A percentile compares a stretch with the other conserved stretches of the same genome.
Evolutionary conservation across 441 rosid species (phyloP).

Genomic region (Erodium trifolium): DNA sequence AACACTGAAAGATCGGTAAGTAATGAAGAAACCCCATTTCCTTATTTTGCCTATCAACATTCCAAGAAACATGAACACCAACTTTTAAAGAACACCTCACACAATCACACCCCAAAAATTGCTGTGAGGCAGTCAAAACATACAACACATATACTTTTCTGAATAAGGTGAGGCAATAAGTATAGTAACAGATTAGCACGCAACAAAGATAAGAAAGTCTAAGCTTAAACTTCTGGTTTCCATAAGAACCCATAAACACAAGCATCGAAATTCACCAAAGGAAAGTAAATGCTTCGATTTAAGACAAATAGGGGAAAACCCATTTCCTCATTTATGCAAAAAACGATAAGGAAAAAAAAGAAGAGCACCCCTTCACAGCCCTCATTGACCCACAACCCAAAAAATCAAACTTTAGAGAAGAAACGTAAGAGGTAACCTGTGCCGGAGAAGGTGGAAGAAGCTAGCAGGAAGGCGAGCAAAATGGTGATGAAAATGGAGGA

Average conservation of each 20-base stretch:
- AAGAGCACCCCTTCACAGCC: too few relatives aligned
- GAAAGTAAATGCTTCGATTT: neutral
- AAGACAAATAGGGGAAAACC: neutral
- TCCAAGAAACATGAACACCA: neutral
- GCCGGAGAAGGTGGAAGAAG: constrained; percentile 32
- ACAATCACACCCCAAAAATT: neutral
- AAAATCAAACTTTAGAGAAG: neutral
- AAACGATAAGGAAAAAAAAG: neutral
- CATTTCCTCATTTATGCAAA: constrained; percentile 17
- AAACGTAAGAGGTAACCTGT: constrained; percentile 32
- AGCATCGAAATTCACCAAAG: neutral
- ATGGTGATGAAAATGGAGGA: too few relatives aligned
- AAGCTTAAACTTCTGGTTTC: neutral
- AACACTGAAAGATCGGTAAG: too few relatives aligned
- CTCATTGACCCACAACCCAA: neutral
- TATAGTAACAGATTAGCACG: neutral
- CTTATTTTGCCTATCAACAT: neutral
- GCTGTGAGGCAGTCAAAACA: neutral
- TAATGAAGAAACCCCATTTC: neutral
- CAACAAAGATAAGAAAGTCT: neutral
- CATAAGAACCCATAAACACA: neutral
- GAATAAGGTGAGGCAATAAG: neutral
- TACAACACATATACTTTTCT: neutral
- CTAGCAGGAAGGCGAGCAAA: constrained; percentile 32
- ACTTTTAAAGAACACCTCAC: neutral